Base-by-base conservation (phyloP, 768 basidiomycete species). In the Agaricus blazei region DNA sequence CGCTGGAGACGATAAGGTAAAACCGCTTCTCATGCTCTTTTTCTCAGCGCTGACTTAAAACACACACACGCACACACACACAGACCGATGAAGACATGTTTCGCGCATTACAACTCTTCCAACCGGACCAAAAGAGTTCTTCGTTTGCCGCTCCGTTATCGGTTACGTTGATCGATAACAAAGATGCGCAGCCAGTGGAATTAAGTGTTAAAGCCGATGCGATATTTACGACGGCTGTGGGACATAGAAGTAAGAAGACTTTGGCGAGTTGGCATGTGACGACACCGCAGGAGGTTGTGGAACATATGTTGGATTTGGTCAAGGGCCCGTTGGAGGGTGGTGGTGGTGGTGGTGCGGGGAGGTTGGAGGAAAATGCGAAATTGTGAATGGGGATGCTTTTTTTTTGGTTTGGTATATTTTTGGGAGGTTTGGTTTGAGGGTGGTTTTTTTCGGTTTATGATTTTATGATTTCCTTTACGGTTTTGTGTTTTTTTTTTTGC, bases 1-100 rank as follows among this genome's bases (percentile, higher is more conserved):
- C 67, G 96, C 95, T 1, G 96, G 96, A 44, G 96, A 99, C 65
- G 96, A 99, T 75, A 99, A 98, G 83, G 90, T 89, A 36, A 56
- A 59, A 19, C 43, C 58, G 15, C 38, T 48, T 43, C 47, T 38
- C 34, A n/a, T 50, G 9, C 52, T 36, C 23, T 52, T 24, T 43
- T 27, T 43, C 61, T 34, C 34, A 34, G 34, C 7, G 34, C 11
- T 34, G 34, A 34, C 7, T 11, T 8, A 34, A 8, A 34, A 7
- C 11, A 8, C 34, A 34, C 11, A 8, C 34, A 6, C 34, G 34
- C 34, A 34, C 19, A 19, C 19, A 19, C 19, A 19, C 19, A 34
- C 7, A 34, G 90, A 95, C 95, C 47, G 93, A 98, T 75, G 96
- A 99, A 74, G 96, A 99, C 75, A 99, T 99, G 96, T 98, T 98